A percentile compares a stretch with the other conserved stretches of the same genome.
Conservation (phyloP, 805 yeast species). For the Kuraishia ogatae region DNA sequence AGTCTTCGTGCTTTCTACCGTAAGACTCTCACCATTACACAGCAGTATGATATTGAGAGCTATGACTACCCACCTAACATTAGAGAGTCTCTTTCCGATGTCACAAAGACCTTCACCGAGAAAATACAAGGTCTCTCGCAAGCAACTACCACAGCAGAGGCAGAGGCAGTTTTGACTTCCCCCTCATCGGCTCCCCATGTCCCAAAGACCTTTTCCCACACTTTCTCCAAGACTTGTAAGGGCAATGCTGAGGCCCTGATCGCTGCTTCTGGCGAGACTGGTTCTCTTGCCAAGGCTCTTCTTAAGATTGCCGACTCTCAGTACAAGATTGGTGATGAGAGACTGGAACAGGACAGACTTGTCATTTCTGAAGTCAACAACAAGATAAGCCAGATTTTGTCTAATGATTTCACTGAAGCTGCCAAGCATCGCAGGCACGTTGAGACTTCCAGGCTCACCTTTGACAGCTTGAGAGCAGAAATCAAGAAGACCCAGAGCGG, state of each 20-base stretch:
- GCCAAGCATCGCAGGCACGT: slow-evolving; percentile 57
- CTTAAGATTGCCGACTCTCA: slow-evolving; percentile 47
- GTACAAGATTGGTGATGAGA: slow-evolving; percentile 54
- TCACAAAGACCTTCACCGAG: slow-evolving; percentile 46
- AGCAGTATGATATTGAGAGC: slow-evolving; percentile 63
- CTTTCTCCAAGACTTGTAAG: slow-evolving; percentile 48
- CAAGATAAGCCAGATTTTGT: slow-evolving; percentile 42
- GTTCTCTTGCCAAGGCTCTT: slow-evolving; percentile 38
- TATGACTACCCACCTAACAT: slow-evolving; percentile 81
- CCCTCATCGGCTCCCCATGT: slow-evolving; percentile 22
- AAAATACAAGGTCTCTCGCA: slow-evolving; percentile 52
- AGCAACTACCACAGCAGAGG: slow-evolving; percentile 60
- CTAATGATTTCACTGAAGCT: slow-evolving; percentile 53
- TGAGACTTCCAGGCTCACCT: slow-evolving; percentile 58
- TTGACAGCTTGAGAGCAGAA: slow-evolving; percentile 63
- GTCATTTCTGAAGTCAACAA: slow-evolving; percentile 52
- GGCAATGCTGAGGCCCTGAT: slow-evolving; percentile 38
- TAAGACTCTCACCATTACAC: slow-evolving; percentile 38
- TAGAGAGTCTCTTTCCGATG: slow-evolving; percentile 54
- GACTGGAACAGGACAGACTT: slow-evolving; percentile 61
- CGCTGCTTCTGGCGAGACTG: slow-evolving; percentile 17
- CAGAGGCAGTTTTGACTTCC: slow-evolving; percentile 43
- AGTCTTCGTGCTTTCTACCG: slow-evolving; percentile 52
- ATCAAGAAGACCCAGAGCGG: slow-evolving; percentile 28
- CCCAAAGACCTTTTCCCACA: slow-evolving; percentile 71